These are phyloP conservation scores for Sanghuangporus weigelae DNA, from an alignment of 1,284 basidiomycete genomes.

Conservation along the genomic window DNA sequence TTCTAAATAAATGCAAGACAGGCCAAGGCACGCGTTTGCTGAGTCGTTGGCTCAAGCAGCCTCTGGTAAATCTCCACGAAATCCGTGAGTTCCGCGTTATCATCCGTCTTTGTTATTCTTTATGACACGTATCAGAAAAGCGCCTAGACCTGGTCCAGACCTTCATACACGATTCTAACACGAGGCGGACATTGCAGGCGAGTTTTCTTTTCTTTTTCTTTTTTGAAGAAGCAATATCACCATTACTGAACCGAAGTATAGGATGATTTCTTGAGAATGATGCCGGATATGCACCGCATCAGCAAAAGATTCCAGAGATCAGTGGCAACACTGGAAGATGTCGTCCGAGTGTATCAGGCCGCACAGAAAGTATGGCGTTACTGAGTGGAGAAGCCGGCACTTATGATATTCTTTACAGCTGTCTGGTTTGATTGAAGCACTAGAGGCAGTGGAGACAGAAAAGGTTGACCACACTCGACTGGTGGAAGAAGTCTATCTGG, in stretches of 20 bases:
- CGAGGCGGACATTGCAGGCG: slow-evolving; percentile 72
- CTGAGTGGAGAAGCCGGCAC: background rate
- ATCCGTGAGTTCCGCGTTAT: slow-evolving; percentile 58
- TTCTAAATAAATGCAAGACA: slow-evolving; percentile 95
- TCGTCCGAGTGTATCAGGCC: slow-evolving; percentile 94
- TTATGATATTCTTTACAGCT: slow-evolving; percentile 40
- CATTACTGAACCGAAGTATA: slow-evolving; percentile 28
- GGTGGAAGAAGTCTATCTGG: slow-evolving; percentile 64
- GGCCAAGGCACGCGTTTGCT: slow-evolving; percentile 91
- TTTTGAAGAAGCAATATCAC: slow-evolving; percentile 1
- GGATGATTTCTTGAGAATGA: slow-evolving; percentile 83
- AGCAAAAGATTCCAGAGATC: slow-evolving; percentile 90
- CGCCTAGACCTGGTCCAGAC: slow-evolving; percentile 85
- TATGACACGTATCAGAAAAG: slow-evolving; percentile 47
- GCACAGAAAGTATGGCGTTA: slow-evolving; percentile 47
- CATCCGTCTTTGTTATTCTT: background rate
- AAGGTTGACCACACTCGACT: slow-evolving; percentile 46
- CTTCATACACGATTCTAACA: slow-evolving; percentile 77
- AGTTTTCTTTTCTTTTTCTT: slow-evolving; percentile 13
- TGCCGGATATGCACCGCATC: slow-evolving; percentile 94
- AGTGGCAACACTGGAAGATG: slow-evolving; percentile 86
- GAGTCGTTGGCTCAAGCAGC: slow-evolving; percentile 95
- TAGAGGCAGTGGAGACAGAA: slow-evolving; percentile 49
- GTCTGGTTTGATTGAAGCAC: slow-evolving; percentile 65
- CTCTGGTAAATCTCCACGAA: slow-evolving; percentile 89